Evolutionary conservation across 768 basidiomycete genomes (phyloP).

Genomic region (Lepiota subincarnata): DNA sequence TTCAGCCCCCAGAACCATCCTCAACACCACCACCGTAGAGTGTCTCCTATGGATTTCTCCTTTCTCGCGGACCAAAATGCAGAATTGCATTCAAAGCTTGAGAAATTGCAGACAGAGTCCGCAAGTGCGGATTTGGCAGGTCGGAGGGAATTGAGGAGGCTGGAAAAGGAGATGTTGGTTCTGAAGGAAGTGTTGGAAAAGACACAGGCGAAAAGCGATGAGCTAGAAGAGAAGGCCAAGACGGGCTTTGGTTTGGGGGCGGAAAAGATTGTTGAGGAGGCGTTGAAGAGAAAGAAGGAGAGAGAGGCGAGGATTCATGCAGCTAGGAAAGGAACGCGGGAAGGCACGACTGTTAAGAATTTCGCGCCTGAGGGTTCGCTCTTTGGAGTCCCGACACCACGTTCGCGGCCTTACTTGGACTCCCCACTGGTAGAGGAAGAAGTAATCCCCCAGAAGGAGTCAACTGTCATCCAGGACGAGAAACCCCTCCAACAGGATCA

Average conservation of each 20-base stretch:
- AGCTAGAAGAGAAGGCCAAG: conserved; percentile 65
- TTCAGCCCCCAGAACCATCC: conserved; percentile 23
- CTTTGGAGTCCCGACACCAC: conserved; percentile 22
- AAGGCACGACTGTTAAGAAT: conserved; percentile 36
- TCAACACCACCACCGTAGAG: conserved; percentile 33
- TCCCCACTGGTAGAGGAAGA: conserved; percentile 14
- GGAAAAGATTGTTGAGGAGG: conserved; percentile 37
- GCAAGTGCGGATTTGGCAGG: conserved; percentile 61
- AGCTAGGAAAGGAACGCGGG: conserved; percentile 38
- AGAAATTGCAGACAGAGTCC: conserved; percentile 71
- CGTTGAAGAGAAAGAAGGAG: conserved; percentile 43
- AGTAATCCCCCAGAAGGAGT: neutral
- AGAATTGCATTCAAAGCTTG: conserved; percentile 71
- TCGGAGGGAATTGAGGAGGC: conserved; percentile 58
- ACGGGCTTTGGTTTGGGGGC: conserved; percentile 37
- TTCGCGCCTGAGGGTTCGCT: conserved; percentile 59
- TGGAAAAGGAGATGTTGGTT: conserved; percentile 78
- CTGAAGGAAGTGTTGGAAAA: conserved; percentile 74
- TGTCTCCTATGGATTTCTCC: conserved; percentile 65
- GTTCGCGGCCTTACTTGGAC: conserved; percentile 10
- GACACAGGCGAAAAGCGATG: conserved; percentile 65
- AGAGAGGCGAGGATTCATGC: conserved; percentile 52
- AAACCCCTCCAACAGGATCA: conserved; percentile 41
- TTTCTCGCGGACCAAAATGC: conserved; percentile 79
- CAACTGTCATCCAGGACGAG: neutral